Base-by-base conservation (phyloP, 805 yeast genomes). In the Candida broadrunensis region DNA sequence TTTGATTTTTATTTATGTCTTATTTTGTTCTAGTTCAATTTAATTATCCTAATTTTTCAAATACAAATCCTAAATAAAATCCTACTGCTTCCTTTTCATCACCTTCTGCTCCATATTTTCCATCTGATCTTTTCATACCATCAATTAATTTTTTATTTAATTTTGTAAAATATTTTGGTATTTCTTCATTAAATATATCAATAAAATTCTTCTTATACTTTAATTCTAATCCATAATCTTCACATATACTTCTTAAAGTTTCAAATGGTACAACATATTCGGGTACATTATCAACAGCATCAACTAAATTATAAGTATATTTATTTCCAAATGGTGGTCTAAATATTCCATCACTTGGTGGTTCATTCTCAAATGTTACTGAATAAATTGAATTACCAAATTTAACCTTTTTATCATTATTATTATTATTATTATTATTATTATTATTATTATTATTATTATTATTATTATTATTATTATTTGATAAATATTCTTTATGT, bases 251-350 rank as follows among this genome's bases (percentile, higher is more conserved):
- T 60, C 96, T 74, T 43, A 93, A 78, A 1, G 83, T 78, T 54
- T 91, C 97, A 62, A 93, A 89, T 1, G 97, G 98, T 5, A 93
- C 97, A 5, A 93, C 95, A 55, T 85, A 93, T 56, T 93, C 99
- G 0, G 98, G 98, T 18, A 93, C 97, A 53, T 93, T 83, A 46
- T 88, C 97, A 36, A 93, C 91, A 0, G 99, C 99, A 65, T 93
- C 99, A 48, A 81, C 81, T 43, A 93, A 67, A 65, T 72, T 87
- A 58, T 86, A 93, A 39, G 78, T 79, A 61, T 93, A 93, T 52
- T 78, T 73, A 60, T 90, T 85, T 0, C 99, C 99, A 56, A 70
- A 88, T 0, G 93, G 86, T 1, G 82, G 77, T 8, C 79, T 67
- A 55, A 87, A 88, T 36, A 77, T 79, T 2, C 91, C 89, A 50